Evolutionary conservation across 2,329 filamentous ascomycete species (phyloP).

Genomic region (Alternaria dauci): DNA sequence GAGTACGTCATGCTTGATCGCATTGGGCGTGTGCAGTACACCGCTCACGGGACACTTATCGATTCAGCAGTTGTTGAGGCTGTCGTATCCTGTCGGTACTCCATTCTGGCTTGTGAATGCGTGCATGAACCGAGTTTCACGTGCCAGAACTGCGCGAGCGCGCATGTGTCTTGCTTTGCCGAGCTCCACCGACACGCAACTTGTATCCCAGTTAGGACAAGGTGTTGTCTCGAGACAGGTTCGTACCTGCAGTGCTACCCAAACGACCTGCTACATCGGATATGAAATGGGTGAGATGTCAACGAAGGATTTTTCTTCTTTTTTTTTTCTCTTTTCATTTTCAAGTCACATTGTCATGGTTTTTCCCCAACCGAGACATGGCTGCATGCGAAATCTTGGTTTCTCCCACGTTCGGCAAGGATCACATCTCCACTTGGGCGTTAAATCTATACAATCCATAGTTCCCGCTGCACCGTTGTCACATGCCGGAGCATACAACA

Average conservation of each 20-base stretch:
- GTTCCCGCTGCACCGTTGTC: background rate
- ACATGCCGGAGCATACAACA: conserved; percentile 6
- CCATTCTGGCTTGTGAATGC: conserved; percentile 4
- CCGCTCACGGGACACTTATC: background rate
- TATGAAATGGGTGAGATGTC: background rate
- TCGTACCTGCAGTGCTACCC: conserved; percentile 20
- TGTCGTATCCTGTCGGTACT: background rate
- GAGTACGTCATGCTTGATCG: conserved; percentile 1
- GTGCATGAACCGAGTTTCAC: conserved; percentile 12
- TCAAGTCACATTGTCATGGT: conserved; percentile 3
- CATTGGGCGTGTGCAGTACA: background rate
- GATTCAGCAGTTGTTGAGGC: conserved; percentile 8
- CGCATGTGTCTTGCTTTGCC: conserved; percentile 8
- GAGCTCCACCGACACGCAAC: conserved; percentile 15
- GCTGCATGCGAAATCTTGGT: conserved; percentile 7
- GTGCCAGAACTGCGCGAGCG: conserved; percentile 6
- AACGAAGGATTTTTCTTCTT: background rate
- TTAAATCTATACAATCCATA: conserved; percentile 9
- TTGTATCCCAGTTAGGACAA: conserved; percentile 4
- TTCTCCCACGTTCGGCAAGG: conserved; percentile 7
- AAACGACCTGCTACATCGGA: conserved; percentile 5
- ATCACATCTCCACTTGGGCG: conserved; percentile 7
- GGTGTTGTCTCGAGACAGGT: conserved; percentile 8
- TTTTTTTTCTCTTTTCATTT: background rate
- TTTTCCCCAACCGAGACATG: conserved; percentile 4